Evolutionary conservation across 768 basidiomycete species (phyloP), one percentile per base, ranked within the genome.

Genomic region (Boletus rex-veris): DNA sequence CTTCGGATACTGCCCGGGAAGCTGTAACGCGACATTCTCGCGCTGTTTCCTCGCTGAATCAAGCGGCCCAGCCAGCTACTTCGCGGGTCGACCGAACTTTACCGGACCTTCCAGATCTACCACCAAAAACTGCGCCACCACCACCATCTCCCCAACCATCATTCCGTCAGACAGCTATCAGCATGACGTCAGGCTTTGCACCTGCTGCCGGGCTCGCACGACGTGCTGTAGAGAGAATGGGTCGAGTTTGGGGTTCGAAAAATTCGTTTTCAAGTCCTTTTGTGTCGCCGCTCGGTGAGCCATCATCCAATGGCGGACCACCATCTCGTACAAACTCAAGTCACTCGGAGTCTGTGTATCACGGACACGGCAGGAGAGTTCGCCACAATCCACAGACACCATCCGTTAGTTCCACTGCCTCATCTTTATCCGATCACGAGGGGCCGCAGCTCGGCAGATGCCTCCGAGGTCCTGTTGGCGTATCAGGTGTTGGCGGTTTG

Each of bases 181-280:
- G 87, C 61, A 83, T 90, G 74, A 81, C 85, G 3, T 78, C 77
- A 37, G 78, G 83, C 39, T 76, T 88, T 45, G 83, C 83, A 3
- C 86, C 87, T 26, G 85, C 84, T 19, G 86, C 86, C 16, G 88
- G 87, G 9, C 76, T 88, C 9, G 89, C 88, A 10, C 85, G 84
- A 63, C 80, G 85, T 52, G 88, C 90, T 4, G 87, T 88, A 4
- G 88, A 90, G 72, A 86, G 82, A 68, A 81, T 90, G 75, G 84
- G 84, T 37, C 79, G 82, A 38, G 84, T 80, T 19, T 84, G 79
- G 79, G 82, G 78, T 48, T 76, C 75, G 28, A 74, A 69, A 58
- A 36, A 57, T 30, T 64, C 72, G 7, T 57, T 71, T 48, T 71
- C 75, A 19, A 73, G 72, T 55, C 65, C 73, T 41, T 77, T 80